Conservation (phyloP, 2,329 filamentous ascomycete species). For the Scedosporium apiospermum region DNA sequence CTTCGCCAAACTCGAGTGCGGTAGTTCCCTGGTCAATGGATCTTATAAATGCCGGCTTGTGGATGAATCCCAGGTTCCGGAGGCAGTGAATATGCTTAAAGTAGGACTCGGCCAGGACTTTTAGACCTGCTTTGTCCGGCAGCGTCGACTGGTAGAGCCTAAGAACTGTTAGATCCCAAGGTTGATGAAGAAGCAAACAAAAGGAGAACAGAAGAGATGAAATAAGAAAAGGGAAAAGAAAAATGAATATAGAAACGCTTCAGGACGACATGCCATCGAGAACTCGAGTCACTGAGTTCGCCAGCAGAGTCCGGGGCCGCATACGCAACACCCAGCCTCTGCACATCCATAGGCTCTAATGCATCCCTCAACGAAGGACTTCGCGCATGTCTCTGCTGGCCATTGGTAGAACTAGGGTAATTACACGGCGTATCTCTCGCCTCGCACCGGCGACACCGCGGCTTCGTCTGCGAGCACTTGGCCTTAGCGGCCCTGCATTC, state of each 20-base stretch:
- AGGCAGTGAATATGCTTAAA: conserved; percentile 20
- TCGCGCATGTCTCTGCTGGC: neutral
- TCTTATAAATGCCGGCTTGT: conserved; percentile 28
- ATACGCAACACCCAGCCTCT: neutral
- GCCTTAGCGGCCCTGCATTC: conserved; percentile 18
- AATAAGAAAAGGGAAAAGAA: no score
- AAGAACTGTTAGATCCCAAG: no score
- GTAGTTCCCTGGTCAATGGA: conserved; percentile 26
- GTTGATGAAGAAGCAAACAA: no score
- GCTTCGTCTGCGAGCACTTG: conserved; percentile 16
- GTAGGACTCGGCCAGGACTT: neutral
- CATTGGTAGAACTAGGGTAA: conserved; percentile 7
- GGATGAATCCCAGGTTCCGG: conserved; percentile 29
- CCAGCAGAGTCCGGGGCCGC: neutral
- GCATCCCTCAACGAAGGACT: neutral
- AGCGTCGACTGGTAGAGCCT: neutral
- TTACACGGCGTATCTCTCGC: conserved; percentile 12
- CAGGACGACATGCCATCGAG: neutral
- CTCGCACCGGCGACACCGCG: conserved; percentile 17
- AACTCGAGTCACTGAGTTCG: neutral
- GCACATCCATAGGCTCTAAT: neutral
- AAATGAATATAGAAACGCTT: no score
- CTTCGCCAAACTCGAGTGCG: conserved; percentile 23
- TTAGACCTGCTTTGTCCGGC: neutral
- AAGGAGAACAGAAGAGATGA: no score